Conservation (phyloP, 805 yeast genomes). For the Myxozyma kluyveri region DNA sequence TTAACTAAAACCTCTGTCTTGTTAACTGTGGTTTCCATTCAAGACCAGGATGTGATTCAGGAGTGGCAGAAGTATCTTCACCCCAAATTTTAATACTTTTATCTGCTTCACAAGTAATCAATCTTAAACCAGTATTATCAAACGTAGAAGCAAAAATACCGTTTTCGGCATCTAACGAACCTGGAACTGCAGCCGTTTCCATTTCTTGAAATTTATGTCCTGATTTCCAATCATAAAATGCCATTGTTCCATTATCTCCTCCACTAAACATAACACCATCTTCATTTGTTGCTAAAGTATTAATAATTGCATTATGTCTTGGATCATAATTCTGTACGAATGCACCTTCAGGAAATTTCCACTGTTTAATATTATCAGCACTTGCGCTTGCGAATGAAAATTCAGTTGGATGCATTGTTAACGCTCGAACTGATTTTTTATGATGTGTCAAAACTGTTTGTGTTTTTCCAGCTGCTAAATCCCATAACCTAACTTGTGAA, state of each 20-base stretch:
- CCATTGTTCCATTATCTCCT: slow-evolving; percentile 75
- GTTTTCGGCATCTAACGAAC: slow-evolving; percentile 62
- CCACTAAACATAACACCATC: slow-evolving; percentile 74
- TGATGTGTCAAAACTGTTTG: slow-evolving; percentile 78
- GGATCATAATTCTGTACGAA: slow-evolving; percentile 58
- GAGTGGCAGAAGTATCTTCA: slow-evolving; percentile 44
- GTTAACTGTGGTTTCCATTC: slow-evolving; percentile 38
- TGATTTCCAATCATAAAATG: slow-evolving; percentile 71
- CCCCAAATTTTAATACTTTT: slow-evolving; percentile 78
- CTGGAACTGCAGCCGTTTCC: slow-evolving; percentile 59
- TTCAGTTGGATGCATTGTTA: slow-evolving; percentile 66
- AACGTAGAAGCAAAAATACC: slow-evolving; percentile 70
- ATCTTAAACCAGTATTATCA: slow-evolving; percentile 74
- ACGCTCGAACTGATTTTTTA: slow-evolving; percentile 71
- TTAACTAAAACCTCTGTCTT: slow-evolving; percentile 16
- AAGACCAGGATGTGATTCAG: slow-evolving; percentile 41
- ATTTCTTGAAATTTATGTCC: slow-evolving; percentile 62
- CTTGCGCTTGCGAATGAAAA: slow-evolving; percentile 77
- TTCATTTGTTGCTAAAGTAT: slow-evolving; percentile 64
- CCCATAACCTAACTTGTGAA: slow-evolving; percentile 86
- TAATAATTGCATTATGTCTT: slow-evolving; percentile 53
- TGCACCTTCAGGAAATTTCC: slow-evolving; percentile 77
- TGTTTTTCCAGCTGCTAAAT: slow-evolving; percentile 73
- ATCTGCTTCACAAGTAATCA: slow-evolving; percentile 88
- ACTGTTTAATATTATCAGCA: slow-evolving; percentile 75